A percentile compares a stretch with the other conserved stretches of the same genome.
These are phyloP conservation scores for Coelastrella sp. DNA, from an alignment of 139 green algal genomes.

Conservation along the genomic window DNA sequence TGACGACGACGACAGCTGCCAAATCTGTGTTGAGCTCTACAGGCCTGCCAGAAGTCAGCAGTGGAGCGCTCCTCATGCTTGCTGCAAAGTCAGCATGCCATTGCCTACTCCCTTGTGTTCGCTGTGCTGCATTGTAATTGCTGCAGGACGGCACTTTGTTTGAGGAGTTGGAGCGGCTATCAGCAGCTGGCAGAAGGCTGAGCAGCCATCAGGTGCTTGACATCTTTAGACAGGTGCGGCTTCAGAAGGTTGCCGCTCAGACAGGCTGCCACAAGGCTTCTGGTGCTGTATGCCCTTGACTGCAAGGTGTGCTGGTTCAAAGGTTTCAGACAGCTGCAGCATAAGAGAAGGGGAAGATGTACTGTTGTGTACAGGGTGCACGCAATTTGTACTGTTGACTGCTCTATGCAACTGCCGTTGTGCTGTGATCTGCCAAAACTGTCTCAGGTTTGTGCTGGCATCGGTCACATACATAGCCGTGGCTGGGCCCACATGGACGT, in stretches of 20 bases:
- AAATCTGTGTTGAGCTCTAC: too few relatives aligned
- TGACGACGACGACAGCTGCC: too few relatives aligned
- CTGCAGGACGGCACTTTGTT: constrained; percentile 65
- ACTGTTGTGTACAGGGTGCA: too few relatives aligned
- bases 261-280: too few relatives aligned
- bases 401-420: neutral
- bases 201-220: constrained; percentile 57
- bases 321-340: too few relatives aligned
- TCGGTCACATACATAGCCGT: constrained; percentile 76
- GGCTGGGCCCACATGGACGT: constrained; percentile 86
- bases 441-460: constrained; percentile 69
- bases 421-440: neutral
- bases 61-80: too few relatives aligned
- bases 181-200: constrained; percentile 43
- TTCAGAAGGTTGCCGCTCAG: neutral
- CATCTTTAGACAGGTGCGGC: constrained; percentile 74
- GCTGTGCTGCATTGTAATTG: neutral
- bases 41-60: too few relatives aligned
- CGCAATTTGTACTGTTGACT: neutral
- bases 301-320: too few relatives aligned
- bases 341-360: too few relatives aligned
- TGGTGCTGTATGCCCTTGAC: too few relatives aligned
- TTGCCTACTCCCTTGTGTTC: neutral
- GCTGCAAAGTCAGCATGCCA: too few relatives aligned
- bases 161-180: constrained; percentile 60